Conservation (phyloP, 2,329 filamentous ascomycete species). For the Xylaria sp. region DNA sequence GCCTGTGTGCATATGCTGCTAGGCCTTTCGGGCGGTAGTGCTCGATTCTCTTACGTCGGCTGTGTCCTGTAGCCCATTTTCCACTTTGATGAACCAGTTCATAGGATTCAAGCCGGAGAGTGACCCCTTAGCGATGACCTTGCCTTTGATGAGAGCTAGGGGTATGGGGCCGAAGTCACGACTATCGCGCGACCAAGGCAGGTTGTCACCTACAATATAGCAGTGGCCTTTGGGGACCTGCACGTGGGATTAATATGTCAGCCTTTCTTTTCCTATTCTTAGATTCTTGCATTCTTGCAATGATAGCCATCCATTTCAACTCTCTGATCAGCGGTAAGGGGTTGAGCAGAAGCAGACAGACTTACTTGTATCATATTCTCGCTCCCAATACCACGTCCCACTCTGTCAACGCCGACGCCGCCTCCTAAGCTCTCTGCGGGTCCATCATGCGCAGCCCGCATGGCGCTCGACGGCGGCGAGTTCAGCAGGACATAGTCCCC, state of each 20-base stretch:
- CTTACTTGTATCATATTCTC: slow-evolving; percentile 69
- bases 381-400: slow-evolving; percentile 15
- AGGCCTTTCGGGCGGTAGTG: not conserved
- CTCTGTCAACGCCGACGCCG: slow-evolving; percentile 30
- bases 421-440: not conserved
- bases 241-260: not conserved
- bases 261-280: not conserved
- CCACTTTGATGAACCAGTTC: slow-evolving; percentile 57
- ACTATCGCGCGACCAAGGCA: slow-evolving; percentile 83
- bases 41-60: not conserved
- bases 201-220: slow-evolving; percentile 88
- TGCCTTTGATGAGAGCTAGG: slow-evolving; percentile 81
- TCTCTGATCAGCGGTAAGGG: not conserved
- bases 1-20: not conserved
- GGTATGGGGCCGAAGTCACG: slow-evolving; percentile 86
- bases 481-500: slow-evolving; percentile 76
- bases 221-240: slow-evolving; percentile 91
- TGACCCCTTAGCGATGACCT: slow-evolving; percentile 67
- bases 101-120: slow-evolving; percentile 51
- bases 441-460: not conserved
- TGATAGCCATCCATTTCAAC: not conserved
- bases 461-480: slow-evolving; percentile 48
- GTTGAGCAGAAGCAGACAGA: not conserved
- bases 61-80: slow-evolving; percentile 43
- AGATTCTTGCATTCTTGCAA: not conserved